Evolutionary conservation across 192 early-diverging fungal genomes (phyloP).

Genomic region (Oehlia diaphana): DNA sequence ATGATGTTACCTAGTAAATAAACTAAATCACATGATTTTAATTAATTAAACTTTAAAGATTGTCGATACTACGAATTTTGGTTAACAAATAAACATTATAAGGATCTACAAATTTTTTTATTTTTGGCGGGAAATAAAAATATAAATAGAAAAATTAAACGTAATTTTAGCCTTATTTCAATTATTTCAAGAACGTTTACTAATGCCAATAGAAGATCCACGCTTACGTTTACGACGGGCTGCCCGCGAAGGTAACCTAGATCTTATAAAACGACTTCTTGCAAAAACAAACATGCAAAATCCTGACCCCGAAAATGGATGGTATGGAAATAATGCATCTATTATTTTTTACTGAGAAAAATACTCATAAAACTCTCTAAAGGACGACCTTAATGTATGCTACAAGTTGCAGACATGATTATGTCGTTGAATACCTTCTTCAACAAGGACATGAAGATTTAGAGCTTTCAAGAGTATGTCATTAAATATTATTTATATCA

Average conservation of each 20-base stretch:
- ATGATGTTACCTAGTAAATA: no score
- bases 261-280: slow-evolving; percentile 21
- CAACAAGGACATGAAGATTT: slow-evolving; percentile 16
- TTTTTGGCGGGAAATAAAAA: neutral
- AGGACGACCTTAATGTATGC: slow-evolving; percentile 32
- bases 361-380: neutral
- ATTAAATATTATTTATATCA: neutral
- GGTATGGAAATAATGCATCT: slow-evolving; percentile 1
- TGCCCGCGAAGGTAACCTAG: slow-evolving; percentile 22
- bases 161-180: no score
- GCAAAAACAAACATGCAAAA: slow-evolving; percentile 23
- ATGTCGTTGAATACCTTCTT: slow-evolving; percentile 17
- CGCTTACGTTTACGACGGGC: slow-evolving; percentile 12
- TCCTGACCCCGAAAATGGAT: slow-evolving; percentile 27
- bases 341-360: neutral
- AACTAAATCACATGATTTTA: no score
- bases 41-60: neutral
- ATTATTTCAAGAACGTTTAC: no score
- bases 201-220: slow-evolving; percentile 30
- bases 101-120: neutral
- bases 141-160: neutral
- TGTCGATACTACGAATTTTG: neutral
- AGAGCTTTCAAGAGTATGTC: slow-evolving; percentile 22
- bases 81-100: slow-evolving; percentile 5
- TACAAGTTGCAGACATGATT: slow-evolving; percentile 4